These are phyloP conservation scores for Xerocomellus intermedius DNA, from an alignment of 768 basidiomycete genomes.

Conservation along the genomic window DNA sequence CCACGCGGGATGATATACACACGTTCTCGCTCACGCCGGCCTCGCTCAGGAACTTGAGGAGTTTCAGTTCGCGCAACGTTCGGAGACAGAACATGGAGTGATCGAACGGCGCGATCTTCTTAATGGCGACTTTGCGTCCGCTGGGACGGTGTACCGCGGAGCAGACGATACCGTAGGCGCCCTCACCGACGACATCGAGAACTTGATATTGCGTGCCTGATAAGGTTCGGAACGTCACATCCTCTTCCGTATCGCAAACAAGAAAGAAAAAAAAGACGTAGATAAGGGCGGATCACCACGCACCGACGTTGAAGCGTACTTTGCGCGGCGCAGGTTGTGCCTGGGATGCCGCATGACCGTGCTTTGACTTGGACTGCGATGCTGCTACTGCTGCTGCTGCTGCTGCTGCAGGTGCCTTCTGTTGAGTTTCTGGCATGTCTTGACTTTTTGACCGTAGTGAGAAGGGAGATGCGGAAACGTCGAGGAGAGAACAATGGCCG, in stretches of 20 bases:
- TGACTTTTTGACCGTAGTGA: background rate
- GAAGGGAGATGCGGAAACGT: conserved; percentile 1
- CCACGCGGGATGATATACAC: conserved; percentile 9
- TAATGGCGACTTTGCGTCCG: conserved; percentile 92
- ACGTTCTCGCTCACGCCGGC: conserved; percentile 90
- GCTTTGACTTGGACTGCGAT: conserved; percentile 40
- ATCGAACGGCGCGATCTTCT: conserved; percentile 94
- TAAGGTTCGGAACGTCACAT: background rate
- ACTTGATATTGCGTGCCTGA: conserved; percentile 79
- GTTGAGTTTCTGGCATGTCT: conserved; percentile 30
- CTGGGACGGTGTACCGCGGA: conserved; percentile 87
- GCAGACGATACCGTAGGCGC: conserved; percentile 94
- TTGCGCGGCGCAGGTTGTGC: conserved; percentile 65
- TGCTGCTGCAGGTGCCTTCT: conserved; percentile 18
- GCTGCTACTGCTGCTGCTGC: conserved; percentile 19
- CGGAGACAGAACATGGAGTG: conserved; percentile 93
- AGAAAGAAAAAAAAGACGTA: background rate
- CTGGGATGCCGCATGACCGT: conserved; percentile 45
- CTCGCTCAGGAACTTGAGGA: conserved; percentile 82
- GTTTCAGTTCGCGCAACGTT: conserved; percentile 85
- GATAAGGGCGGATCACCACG: conserved; percentile 14
- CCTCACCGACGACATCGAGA: conserved; percentile 84
- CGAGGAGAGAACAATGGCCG: conserved; percentile 14
- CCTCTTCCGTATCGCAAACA: background rate
- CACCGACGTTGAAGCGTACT: conserved; percentile 87